Conservation (phyloP, 495 filamentous ascomycete species). For the Oidiodendron maius region DNA sequence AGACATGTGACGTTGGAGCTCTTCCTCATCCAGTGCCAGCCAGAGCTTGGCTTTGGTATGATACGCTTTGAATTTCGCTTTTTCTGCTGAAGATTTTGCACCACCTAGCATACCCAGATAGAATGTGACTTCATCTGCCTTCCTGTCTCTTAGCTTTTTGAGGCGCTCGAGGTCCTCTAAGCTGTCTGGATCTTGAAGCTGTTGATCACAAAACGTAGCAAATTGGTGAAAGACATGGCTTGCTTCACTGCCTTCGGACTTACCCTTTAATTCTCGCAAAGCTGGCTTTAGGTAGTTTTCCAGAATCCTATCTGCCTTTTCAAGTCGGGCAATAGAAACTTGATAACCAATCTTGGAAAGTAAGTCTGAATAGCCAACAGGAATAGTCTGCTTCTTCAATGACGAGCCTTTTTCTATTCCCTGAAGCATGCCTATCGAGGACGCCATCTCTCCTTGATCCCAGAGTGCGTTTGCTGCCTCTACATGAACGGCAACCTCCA, state of each 20-base stretch:
- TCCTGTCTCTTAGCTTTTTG: conserved; percentile 71
- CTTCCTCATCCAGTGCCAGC: conserved; percentile 82
- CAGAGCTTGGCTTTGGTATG: conserved; percentile 70
- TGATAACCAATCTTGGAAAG: conserved; percentile 84
- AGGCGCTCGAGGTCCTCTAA: conserved; percentile 81
- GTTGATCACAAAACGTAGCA: conserved; percentile 89
- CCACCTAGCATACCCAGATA: conserved; percentile 51
- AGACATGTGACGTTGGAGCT: conserved; percentile 70
- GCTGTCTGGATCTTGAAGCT: conserved; percentile 76
- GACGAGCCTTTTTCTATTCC: conserved; percentile 49
- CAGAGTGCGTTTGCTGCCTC: conserved; percentile 88
- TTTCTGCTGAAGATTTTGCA: conserved; percentile 44
- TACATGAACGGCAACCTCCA: conserved; percentile 65
- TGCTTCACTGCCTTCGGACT: conserved; percentile 62
- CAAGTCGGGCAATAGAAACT: conserved; percentile 85
- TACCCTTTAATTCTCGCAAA: conserved; percentile 71
- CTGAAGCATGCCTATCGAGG: conserved; percentile 85
- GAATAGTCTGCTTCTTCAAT: conserved; percentile 63
- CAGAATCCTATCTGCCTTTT: conserved; percentile 87
- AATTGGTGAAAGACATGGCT: conserved; percentile 92
- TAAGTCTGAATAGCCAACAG: conserved; percentile 70
- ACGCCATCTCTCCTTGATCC: conserved; percentile 89
- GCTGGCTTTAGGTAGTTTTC: conserved; percentile 75
- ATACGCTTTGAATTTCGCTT: conserved; percentile 32
- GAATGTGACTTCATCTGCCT: conserved; percentile 68